phyloP scores from a whole-genome alignment of 768 basidiomycete species.

The Leccinum boreale region DNA sequence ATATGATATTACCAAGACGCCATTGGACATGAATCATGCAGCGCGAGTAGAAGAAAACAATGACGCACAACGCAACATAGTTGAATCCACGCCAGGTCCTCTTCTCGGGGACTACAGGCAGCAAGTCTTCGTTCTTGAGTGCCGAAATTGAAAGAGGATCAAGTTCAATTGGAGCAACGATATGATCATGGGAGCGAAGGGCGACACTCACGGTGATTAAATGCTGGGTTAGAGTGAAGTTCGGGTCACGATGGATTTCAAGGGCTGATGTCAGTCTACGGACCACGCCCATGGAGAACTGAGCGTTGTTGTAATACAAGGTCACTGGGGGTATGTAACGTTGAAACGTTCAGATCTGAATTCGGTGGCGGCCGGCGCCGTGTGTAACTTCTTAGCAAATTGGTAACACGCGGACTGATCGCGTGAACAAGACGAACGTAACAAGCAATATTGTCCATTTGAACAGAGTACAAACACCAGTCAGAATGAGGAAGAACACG shows the following conservation, averaged over 20 bases:
- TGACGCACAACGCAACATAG: conserved; percentile 60
- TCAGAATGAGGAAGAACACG: not conserved
- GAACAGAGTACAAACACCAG: not conserved
- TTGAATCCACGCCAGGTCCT: conserved; percentile 65
- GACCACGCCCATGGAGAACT: conserved; percentile 21
- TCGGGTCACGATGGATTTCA: conserved; percentile 54
- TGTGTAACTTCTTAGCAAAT: not conserved
- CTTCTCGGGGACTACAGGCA: conserved; percentile 61
- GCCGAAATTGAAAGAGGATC: conserved; percentile 14
- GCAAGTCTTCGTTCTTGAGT: conserved; percentile 63
- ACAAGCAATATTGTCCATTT: not conserved
- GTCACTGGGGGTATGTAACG: not conserved
- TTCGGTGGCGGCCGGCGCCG: not conserved
- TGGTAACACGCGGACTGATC: not conserved
- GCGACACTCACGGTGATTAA: conserved; percentile 50
- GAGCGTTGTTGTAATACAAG: not conserved
- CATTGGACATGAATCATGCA: not conserved
- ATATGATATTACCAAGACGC: not conserved
- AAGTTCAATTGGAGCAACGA: not conserved
- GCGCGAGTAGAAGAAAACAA: not conserved
- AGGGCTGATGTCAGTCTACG: conserved; percentile 30
- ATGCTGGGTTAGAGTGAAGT: conserved; percentile 50
- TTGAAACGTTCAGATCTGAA: not conserved
- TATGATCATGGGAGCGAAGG: not conserved
- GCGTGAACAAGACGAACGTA: not conserved